These are phyloP conservation scores for Fusarium sterilihyphosum DNA, from an alignment of 2,329 filamentous ascomycete species.

Conservation along the genomic window DNA sequence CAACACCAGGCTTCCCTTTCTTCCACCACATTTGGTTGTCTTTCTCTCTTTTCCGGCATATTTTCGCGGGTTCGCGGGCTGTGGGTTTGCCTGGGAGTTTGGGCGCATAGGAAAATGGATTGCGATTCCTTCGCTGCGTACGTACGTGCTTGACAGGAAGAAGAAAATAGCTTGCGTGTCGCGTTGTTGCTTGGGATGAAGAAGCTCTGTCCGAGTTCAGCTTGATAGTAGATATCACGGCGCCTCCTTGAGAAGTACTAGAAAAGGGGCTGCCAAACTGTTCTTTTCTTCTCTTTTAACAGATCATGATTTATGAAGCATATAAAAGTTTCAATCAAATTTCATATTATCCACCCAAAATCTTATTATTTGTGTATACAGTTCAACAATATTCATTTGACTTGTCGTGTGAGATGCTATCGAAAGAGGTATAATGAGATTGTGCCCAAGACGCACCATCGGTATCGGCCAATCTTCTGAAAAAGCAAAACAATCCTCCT, in stretches of 20 bases:
- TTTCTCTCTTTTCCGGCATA: slow-evolving; percentile 40
- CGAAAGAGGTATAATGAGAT: slow-evolving; percentile 45
- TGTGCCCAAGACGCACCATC: slow-evolving; percentile 37
- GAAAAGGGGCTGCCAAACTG: slow-evolving; percentile 14
- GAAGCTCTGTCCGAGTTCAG: slow-evolving; percentile 26
- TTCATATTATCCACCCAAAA: slow-evolving; percentile 1
- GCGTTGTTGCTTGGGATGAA: slow-evolving; percentile 34
- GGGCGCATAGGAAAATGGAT: slow-evolving; percentile 43
- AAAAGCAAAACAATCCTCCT: slow-evolving; percentile 26
- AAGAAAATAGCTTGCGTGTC: slow-evolving; percentile 20
- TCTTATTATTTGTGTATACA: background rate
- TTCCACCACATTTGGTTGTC: slow-evolving; percentile 34
- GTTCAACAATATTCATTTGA: slow-evolving; percentile 25
- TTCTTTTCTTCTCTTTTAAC: slow-evolving; percentile 29
- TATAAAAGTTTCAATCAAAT: slow-evolving; percentile 22
- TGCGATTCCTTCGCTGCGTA: slow-evolving; percentile 30
- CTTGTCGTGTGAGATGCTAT: slow-evolving; percentile 35
- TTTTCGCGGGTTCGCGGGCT: slow-evolving; percentile 35
- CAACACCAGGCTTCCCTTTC: slow-evolving; percentile 6
- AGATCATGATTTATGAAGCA: slow-evolving; percentile 42
- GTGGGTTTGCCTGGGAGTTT: slow-evolving; percentile 46
- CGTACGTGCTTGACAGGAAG: slow-evolving; percentile 13
- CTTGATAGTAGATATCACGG: slow-evolving; percentile 39
- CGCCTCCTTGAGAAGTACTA: slow-evolving; percentile 16
- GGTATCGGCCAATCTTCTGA: slow-evolving; percentile 17